A percentile compares a stretch with the other conserved stretches of the same genome.
These are phyloP conservation scores for Suillus weaverae DNA, from an alignment of 768 basidiomycete genomes.

Conservation along the genomic window DNA sequence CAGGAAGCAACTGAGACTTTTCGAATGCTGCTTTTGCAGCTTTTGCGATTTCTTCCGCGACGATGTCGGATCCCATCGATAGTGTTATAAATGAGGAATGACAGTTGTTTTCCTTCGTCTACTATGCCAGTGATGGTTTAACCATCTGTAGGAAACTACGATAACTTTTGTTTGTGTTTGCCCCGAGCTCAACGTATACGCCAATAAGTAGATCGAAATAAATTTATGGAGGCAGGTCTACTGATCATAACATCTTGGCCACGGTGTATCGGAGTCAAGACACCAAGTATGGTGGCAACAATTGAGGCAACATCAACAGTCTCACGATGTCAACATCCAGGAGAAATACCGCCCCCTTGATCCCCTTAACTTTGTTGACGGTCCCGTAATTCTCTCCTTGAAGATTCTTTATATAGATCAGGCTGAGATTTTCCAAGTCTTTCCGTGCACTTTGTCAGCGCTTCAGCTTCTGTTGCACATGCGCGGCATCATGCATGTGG, in stretches of 20 bases:
- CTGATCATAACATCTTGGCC: too few relatives aligned
- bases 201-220: too few relatives aligned
- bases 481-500: background rate
- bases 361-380: background rate
- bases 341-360: too few relatives aligned
- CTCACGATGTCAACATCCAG: too few relatives aligned
- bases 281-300: too few relatives aligned
- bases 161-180: background rate
- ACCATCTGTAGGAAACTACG: background rate
- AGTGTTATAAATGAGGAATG: background rate
- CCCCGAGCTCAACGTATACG: too few relatives aligned
- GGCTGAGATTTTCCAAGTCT: background rate
- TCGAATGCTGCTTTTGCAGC: constrained; percentile 85
- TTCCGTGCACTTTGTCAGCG: background rate
- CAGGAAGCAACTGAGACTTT: constrained; percentile 75
- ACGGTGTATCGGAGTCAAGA: too few relatives aligned
- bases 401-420: background rate
- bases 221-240: too few relatives aligned
- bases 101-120: too few relatives aligned
- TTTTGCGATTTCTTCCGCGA: constrained; percentile 65
- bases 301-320: too few relatives aligned
- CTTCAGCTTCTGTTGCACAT: background rate
- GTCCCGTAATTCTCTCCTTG: background rate
- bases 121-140: too few relatives aligned
- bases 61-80: constrained; percentile 12